phyloP scores from a whole-genome alignment of 257 asterid species.

The Knoxia roxburghii region DNA sequence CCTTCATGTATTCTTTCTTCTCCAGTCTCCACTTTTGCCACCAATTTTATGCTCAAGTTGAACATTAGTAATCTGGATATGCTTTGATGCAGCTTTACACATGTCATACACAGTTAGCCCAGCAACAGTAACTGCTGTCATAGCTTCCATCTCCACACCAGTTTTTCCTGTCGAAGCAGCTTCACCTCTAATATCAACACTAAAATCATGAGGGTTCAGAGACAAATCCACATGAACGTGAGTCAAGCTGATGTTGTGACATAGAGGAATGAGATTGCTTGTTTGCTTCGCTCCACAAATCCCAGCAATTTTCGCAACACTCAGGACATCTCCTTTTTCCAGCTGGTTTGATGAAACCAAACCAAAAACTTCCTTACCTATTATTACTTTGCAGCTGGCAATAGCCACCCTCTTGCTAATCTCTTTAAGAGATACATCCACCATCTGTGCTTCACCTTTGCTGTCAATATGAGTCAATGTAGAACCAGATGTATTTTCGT shows the following conservation, averaged over 20 bases:
- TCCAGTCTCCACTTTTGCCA: slow-evolving; percentile 9
- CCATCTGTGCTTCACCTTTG: slow-evolving; percentile 6
- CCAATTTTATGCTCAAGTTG: slow-evolving; percentile 5
- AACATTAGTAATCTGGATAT: slow-evolving; percentile 3
- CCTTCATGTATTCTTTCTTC: neutral
- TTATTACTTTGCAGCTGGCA: slow-evolving; percentile 8
- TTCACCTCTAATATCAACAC: slow-evolving; percentile 3
- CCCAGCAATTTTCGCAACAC: slow-evolving; percentile 8
- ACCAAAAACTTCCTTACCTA: neutral
- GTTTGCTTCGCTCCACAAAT: slow-evolving; percentile 6
- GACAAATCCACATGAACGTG: slow-evolving; percentile 3
- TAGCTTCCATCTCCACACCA: slow-evolving; percentile 2
- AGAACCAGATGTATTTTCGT: neutral
- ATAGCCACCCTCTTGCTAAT: slow-evolving; percentile 1
- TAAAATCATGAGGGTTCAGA: slow-evolving; percentile 6
- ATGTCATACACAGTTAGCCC: slow-evolving; percentile 8
- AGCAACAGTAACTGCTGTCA: slow-evolving; percentile 6
- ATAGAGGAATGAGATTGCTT: slow-evolving; percentile 2
- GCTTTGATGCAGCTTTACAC: slow-evolving; percentile 5
- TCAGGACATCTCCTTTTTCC: slow-evolving; percentile 3
- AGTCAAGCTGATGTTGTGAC: slow-evolving; percentile 6
- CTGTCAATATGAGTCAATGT: slow-evolving; percentile 1
- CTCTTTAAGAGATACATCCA: slow-evolving; percentile 2
- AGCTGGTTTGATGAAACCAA: slow-evolving; percentile 2
- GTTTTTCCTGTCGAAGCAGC: slow-evolving; percentile 2